Evolutionary conservation across 2,329 filamentous ascomycete species (phyloP).

Genomic region (Trichoderma koningii): DNA sequence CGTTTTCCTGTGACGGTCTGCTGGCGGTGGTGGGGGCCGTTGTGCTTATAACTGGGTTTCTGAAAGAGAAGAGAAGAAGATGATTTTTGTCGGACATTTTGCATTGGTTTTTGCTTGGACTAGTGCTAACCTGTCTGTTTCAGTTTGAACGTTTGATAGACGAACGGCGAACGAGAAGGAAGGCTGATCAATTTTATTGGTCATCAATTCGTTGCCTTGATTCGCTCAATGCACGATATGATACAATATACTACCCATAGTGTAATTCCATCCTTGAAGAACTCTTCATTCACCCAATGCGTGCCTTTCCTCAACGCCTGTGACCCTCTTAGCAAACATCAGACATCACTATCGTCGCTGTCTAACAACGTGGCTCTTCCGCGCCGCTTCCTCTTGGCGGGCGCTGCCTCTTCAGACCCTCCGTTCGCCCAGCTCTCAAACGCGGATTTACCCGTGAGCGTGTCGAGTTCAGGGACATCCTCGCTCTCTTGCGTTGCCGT

Average conservation of each 20-base stretch:
- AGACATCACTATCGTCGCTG: constrained; percentile 27
- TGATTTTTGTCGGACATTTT: constrained; percentile 8
- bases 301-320: background rate
- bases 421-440: background rate
- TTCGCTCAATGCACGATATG: constrained; percentile 16
- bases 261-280: background rate
- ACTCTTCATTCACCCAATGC: no score
- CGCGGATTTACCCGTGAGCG: constrained; percentile 30
- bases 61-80: constrained; percentile 41
- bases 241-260: background rate
- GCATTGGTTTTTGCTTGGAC: background rate
- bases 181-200: background rate
- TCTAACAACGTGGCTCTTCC: constrained; percentile 33
- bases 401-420: constrained; percentile 30
- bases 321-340: background rate
- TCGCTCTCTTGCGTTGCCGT: constrained; percentile 47
- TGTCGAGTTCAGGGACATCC: constrained; percentile 42
- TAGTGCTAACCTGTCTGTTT: constrained; percentile 22
- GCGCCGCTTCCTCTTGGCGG: constrained; percentile 33
- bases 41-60: constrained; percentile 52
- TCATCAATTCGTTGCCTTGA: constrained; percentile 12
- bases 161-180: background rate
- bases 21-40: constrained; percentile 43
- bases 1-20: constrained; percentile 32
- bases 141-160: background rate